Base-by-base conservation (phyloP, 192 early-diverging fungal species). In the Coemansia nantahalensis region DNA sequence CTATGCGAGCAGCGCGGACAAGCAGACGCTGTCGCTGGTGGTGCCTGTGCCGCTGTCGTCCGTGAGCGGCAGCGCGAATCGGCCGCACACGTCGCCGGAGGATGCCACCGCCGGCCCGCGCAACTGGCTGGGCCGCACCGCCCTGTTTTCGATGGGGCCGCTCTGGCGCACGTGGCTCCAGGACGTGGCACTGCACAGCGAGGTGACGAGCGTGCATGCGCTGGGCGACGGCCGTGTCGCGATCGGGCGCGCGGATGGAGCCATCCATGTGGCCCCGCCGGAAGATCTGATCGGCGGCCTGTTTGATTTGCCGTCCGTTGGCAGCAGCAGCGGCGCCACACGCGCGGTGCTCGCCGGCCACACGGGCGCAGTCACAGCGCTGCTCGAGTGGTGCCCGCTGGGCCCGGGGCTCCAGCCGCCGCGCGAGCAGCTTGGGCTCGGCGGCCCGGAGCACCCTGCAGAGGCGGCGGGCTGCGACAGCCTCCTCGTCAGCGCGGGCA, bases 31-130 rank as follows among this genome's bases (percentile, higher is more conserved):
- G 48, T 50, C 71, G 6, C 48, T 67, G 16, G 52, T 65, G 21
- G n/a, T 63, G 13, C 71, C 71, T 3, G 36, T 56, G 36, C 64
- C 71, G 32, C 51, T 67, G 24, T 75, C 71, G 6, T 63, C 64
- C 6, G 59, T 75, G 12, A 63, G 64, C 14, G 71, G 71, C 42
- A 75, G 64, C 34, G 71, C 71, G 3, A 75, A 75, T 39, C 48
- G 55, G 8, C 71, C 71, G 14, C 71, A 75, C 26, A 38, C 37
- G 2, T 46, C 16, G 3, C 40, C 46, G 0, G 54, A 42, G 13
- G 63, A 66, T 23, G 48, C 48, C 32, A 46, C 39, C 32, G 35
- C 39, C 11, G 45, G 43, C 16, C 42, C 48, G 5, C 55, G 58
- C 28, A 65, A 53, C 41, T 75, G 71, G 71, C 58, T 75, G 5